A percentile compares a stretch with the other conserved stretches of the same genome.
Evolutionary conservation across 257 asterid species (phyloP).

Genomic region (Solanum pennellii): DNA sequence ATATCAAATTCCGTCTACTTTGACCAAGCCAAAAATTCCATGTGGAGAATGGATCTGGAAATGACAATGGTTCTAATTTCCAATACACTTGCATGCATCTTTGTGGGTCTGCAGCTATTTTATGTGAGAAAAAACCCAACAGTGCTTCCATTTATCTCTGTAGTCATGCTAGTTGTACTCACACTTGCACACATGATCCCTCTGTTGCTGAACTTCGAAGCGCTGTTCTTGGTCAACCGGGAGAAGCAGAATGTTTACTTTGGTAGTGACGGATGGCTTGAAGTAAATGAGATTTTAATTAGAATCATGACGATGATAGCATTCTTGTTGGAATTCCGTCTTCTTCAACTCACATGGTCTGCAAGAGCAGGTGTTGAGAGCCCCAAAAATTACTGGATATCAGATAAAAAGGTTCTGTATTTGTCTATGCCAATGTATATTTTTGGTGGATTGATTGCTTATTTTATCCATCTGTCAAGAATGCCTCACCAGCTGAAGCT

Average conservation of each 20-base stretch:
- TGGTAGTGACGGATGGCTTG: conserved; percentile 71
- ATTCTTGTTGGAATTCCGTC: conserved; percentile 71
- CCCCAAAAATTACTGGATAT: conserved; percentile 33
- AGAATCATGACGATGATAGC: conserved; percentile 85
- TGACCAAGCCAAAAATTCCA: conserved; percentile 59
- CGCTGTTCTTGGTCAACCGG: conserved; percentile 41
- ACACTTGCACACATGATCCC: conserved; percentile 75
- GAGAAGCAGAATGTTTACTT: conserved; percentile 44
- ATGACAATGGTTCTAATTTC: conserved; percentile 73
- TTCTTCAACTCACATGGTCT: conserved; percentile 74
- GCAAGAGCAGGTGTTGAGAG: conserved; percentile 41
- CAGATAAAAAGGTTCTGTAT: conserved; percentile 64
- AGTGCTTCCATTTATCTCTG: conserved; percentile 51
- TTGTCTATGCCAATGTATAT: conserved; percentile 57
- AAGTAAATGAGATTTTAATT: conserved; percentile 73
- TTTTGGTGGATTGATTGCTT: conserved; percentile 58
- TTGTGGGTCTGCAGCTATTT: conserved; percentile 60
- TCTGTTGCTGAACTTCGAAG: conserved; percentile 72
- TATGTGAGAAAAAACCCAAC: conserved; percentile 48
- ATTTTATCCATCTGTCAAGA: conserved; percentile 43
- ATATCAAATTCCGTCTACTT: conserved; percentile 43
- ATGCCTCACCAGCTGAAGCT: conserved; percentile 20
- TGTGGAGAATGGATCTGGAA: conserved; percentile 91
- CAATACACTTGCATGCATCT: conserved; percentile 58
- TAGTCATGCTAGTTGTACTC: conserved; percentile 54